Evolutionary conservation across 441 rosid species (phyloP).

Genomic region (Erysimum pusillum): DNA sequence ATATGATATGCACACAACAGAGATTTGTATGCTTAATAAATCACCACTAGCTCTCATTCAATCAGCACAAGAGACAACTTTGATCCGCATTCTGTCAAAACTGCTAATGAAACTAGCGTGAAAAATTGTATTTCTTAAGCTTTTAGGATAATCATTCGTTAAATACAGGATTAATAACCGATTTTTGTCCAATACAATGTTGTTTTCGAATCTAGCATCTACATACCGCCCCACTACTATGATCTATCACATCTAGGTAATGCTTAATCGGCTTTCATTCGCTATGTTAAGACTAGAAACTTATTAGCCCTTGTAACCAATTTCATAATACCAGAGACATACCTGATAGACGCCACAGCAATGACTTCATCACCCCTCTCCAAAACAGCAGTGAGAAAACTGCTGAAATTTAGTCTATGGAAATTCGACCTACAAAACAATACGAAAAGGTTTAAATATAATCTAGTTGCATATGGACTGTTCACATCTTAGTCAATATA

Average conservation of each 20-base stretch:
- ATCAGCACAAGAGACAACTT: constrained; percentile 7
- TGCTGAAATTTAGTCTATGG: constrained; percentile 74
- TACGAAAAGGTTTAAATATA: constrained; percentile 14
- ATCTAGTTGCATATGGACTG: too few relatives aligned
- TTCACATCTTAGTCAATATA: background rate
- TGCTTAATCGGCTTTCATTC: background rate
- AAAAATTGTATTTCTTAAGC: background rate
- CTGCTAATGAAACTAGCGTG: background rate
- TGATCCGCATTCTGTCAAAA: background rate
- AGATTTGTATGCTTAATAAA: background rate
- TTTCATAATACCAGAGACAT: constrained; percentile 32
- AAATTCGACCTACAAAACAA: constrained; percentile 78
- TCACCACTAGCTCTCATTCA: constrained; percentile 11
- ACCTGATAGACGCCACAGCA: constrained; percentile 94
- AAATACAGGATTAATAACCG: background rate
- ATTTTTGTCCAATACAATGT: background rate
- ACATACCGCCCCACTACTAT: constrained; percentile 11
- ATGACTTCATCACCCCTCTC: constrained; percentile 89
- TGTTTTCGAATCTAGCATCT: background rate
- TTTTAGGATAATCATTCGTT: background rate
- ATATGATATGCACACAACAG: background rate
- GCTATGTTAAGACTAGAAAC: constrained; percentile 12
- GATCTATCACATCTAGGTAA: background rate
- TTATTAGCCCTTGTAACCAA: constrained; percentile 16
- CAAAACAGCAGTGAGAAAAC: constrained; percentile 79